Conservation (phyloP, 179 eudicot species). For the Silene noctiflora region DNA sequence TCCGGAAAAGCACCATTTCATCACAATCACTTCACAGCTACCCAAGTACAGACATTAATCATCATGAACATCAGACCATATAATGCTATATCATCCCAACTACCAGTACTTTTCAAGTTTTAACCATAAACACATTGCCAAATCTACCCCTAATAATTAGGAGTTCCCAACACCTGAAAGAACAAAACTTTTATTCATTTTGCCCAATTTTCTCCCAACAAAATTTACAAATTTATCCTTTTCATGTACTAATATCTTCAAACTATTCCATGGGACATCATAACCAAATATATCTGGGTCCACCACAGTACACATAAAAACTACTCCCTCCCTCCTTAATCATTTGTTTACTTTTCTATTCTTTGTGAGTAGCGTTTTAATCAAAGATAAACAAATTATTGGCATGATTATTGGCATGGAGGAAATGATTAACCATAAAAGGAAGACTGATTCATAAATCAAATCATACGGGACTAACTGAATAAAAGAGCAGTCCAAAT, state of each 20-base stretch:
- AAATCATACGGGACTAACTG: neutral
- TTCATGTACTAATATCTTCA: too few relatives aligned
- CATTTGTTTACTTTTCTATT: neutral
- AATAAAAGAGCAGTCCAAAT: neutral
- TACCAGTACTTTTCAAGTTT: neutral
- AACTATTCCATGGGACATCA: neutral
- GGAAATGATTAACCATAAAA: neutral
- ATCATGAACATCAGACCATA: neutral
- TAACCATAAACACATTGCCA: neutral
- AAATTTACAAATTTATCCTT: too few relatives aligned
- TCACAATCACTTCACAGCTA: neutral
- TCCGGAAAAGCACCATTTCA: neutral
- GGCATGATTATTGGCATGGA: neutral
- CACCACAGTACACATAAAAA: too few relatives aligned
- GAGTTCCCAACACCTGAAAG: neutral
- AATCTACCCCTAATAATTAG: neutral
- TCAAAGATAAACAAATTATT: neutral
- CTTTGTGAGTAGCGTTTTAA: neutral
- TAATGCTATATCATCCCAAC: neutral
- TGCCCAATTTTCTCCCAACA: neutral
- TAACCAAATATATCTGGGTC: neutral
- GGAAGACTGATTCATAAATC: neutral
- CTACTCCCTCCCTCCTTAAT: too few relatives aligned
- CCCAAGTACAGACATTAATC: neutral
- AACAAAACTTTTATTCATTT: neutral